Evolutionary conservation across 345 rosid species (phyloP).

Genomic region (Acer campestre): DNA sequence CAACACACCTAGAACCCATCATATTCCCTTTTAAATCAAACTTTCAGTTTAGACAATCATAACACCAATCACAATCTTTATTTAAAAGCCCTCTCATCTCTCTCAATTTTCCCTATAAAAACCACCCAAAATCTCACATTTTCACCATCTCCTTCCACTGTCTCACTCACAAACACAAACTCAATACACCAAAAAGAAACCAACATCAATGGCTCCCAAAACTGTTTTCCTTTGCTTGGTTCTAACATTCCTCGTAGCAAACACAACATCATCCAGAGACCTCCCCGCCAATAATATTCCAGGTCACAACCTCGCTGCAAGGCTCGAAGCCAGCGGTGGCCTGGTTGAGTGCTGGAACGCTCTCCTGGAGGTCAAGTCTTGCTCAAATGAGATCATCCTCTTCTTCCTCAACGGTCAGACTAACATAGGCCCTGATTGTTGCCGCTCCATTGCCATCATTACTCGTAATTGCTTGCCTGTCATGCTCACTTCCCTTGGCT

Average conservation of each 20-base stretch:
- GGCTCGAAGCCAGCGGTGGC: conserved; percentile 46
- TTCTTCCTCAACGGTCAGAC: conserved; percentile 64
- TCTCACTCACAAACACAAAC: background rate
- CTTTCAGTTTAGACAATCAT: background rate
- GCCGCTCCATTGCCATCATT: conserved; percentile 54
- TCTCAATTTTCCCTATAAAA: background rate
- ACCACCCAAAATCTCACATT: background rate
- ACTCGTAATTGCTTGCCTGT: conserved; percentile 77
- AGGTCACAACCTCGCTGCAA: conserved; percentile 31
- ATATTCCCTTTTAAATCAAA: no score
- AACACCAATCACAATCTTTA: background rate
- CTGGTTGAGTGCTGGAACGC: conserved; percentile 75
- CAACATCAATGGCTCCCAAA: conserved; percentile 22
- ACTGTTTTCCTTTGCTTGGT: conserved; percentile 17
- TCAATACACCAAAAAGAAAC: no score
- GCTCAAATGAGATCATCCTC: conserved; percentile 69
- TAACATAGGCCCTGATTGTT: conserved; percentile 56
- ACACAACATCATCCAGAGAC: conserved; percentile 22
- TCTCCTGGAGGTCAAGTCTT: conserved; percentile 61
- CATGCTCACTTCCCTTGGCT: conserved; percentile 73
- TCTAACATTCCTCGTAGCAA: conserved; percentile 23
- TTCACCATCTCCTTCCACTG: background rate
- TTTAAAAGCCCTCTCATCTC: background rate
- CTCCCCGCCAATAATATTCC: background rate
- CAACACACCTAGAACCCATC: no score